Evolutionary conservation across 2,329 filamentous ascomycete species (phyloP).

Genomic region (Penicillium sp.): DNA sequence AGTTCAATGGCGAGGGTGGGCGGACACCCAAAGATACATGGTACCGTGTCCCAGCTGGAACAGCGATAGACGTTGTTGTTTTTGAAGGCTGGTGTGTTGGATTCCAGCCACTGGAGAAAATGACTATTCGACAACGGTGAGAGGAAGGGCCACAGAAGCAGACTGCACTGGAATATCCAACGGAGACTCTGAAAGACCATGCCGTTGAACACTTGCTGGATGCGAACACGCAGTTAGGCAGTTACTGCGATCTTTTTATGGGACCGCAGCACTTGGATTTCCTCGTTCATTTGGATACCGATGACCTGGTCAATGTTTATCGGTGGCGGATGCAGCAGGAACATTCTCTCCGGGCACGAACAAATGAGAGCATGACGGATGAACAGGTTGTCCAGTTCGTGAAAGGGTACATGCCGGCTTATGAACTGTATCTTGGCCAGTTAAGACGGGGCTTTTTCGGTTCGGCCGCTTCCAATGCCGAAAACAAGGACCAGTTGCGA

Average conservation of each 20-base stretch:
- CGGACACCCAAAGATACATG: conserved; percentile 8
- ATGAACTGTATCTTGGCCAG: conserved; percentile 19
- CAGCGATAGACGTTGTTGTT: conserved; percentile 12
- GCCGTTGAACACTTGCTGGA: conserved; percentile 9
- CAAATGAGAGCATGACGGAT: conserved; percentile 14
- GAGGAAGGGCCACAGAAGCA: not conserved
- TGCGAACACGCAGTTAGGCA: conserved; percentile 8
- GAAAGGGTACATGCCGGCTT: conserved; percentile 18
- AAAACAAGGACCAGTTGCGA: conserved; percentile 9
- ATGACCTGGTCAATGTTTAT: conserved; percentile 16
- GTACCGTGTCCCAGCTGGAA: conserved; percentile 4
- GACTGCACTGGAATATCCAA: not conserved
- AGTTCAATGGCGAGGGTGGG: conserved; percentile 17
- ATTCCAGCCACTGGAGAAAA: conserved; percentile 12
- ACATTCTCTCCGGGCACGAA: conserved; percentile 8
- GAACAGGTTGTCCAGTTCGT: conserved; percentile 17
- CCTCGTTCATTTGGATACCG: conserved; percentile 16
- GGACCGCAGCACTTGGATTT: conserved; percentile 15
- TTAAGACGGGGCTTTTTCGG: conserved; percentile 12
- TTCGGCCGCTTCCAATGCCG: too few relatives aligned
- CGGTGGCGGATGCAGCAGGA: conserved; percentile 18
- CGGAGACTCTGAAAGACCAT: conserved; percentile 12
- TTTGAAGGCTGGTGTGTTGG: conserved; percentile 21
- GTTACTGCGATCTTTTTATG: conserved; percentile 16
- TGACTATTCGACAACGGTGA: conserved; percentile 1